Base-by-base conservation (phyloP, 306 rosid genomes). In the Lathyrus tuberosus region DNA sequence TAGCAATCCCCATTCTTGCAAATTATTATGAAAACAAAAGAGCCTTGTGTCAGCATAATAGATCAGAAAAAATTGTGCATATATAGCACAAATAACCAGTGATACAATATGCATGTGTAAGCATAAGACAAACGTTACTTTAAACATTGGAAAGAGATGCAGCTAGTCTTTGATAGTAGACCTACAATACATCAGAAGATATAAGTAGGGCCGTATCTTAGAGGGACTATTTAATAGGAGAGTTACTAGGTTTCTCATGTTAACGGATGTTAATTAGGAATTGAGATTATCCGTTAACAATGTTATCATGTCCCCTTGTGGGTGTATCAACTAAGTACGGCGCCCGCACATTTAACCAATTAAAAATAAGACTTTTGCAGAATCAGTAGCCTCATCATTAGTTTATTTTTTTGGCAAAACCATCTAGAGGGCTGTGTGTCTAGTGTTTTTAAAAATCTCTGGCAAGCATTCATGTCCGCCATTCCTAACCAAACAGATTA, bases 1-100 rank as follows among this genome's bases (percentile, higher is more conserved):
- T 86, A 53, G 79, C 44, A 67, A 64, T 82, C 79, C 79, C 73
- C 96, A 93, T 93, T 77, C 78, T 86, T 59, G 72, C 74, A 73
- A 78, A 79, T 64, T 67, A 65, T 59, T 4, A 51, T 44, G 71
- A 17, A 80, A 49, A 61, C 72, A 56, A 74, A 62, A 68, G 52
- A 53, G 46, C 46, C 12, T 42, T 65, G 14, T 3, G 30, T 35
- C 49, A 71, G 80, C 76, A 82, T 65, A 33, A 79, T 62, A 70
- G 31, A 76, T 44, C 58, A 48, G 30, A 43, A 61, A 65, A 30
- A 28, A 20, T 46, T 8, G 12, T 38, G 1, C 16, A 53, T 51
- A 65, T 17, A 58, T 38, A 26, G 66, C 33, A 69, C 67, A 63
- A 63, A 57, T 15, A 22, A 60, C 28, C 73, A 46, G 13, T 4